Evolutionary conservation across 257 asterid genomes (phyloP), one percentile per base, ranked within the genome.

Genomic region (Coffea canephora): DNA sequence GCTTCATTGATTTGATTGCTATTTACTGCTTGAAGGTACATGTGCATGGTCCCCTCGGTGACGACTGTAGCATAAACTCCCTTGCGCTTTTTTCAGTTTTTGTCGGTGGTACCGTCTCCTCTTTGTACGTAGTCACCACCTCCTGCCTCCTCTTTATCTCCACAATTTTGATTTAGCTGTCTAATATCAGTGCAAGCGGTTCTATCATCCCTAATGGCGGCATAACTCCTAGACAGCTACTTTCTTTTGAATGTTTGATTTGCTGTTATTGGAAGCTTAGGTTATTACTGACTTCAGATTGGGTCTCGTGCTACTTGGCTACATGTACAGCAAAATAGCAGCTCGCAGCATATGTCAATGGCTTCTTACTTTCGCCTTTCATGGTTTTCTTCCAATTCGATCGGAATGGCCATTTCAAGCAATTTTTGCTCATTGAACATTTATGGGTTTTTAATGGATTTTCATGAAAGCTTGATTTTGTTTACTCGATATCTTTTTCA

Each of bases 1-100:
- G 64, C 68, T 71, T 65, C 71, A 64, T 62, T 75, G 19, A 83
- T 39, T 64, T 70, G 77, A 13, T 77, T 64, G 46, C 75, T 43
- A 36, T 39, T 75, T 57, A 75, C 50, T 6, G 11, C 11, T 0
- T 6, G 50, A 46, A 46, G 50, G 8, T 39, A 39, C 43, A 4
- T 39, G 5, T 39, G 43, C 43, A 39, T 39, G 74, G 70, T 78
- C 76, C 76, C 48, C 36, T 61, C 6, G 27, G 65, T 57, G 23
- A 7, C 65, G 23, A 39, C 43, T 39, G 43, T 39, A 39, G 43
- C 43, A 39, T 39, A 39, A 18, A 57, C 25, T 25, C 10, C 62
- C 15, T 14, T 57, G 25, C 55, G 55, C 55, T 57, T 59, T 59
- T 27, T 27, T 27, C 27, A 27, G 27, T 27, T 27, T 59, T 2